A percentile compares a stretch with the other conserved stretches of the same genome.
Conservation (phyloP, 495 filamentous ascomycete genomes). For the Hypoxylon rickii region DNA sequence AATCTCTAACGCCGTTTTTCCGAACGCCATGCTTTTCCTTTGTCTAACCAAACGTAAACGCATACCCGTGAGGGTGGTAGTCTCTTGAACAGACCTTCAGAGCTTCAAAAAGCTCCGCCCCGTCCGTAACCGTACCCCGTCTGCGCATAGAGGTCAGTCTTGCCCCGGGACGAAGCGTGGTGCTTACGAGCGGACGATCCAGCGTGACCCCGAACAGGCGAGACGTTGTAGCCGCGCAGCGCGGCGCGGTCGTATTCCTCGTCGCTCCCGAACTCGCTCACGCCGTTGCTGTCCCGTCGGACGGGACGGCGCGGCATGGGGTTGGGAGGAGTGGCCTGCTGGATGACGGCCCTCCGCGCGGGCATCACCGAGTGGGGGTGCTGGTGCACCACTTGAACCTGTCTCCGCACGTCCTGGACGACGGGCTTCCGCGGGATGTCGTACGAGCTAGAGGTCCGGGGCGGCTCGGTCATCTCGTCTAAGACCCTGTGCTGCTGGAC, state of each 20-base stretch:
- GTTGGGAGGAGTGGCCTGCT: neutral
- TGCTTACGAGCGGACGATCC: neutral
- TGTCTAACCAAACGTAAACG: too few species aligned
- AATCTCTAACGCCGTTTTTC: too few species aligned
- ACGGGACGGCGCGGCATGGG: neutral
- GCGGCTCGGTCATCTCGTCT: neutral
- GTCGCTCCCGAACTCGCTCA: conserved; percentile 19
- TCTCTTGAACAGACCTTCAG: too few species aligned
- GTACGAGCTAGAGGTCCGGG: neutral
- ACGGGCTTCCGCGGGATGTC: neutral
- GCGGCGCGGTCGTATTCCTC: neutral
- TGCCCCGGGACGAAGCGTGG: too few species aligned
- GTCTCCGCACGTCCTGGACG: neutral
- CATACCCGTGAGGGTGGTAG: too few species aligned
- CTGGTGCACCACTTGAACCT: neutral
- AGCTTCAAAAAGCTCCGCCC: neutral
- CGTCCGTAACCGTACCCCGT: neutral
- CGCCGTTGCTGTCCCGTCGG: conserved; percentile 18
- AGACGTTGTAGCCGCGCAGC: conserved; percentile 16
- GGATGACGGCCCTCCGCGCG: neutral
- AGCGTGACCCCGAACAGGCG: too few species aligned
- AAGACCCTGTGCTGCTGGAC: neutral
- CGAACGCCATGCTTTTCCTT: too few species aligned
- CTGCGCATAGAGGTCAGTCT: neutral
- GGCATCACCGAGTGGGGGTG: neutral